Conservation (phyloP, 441 rosid species). For the Pelargonium australe region DNA sequence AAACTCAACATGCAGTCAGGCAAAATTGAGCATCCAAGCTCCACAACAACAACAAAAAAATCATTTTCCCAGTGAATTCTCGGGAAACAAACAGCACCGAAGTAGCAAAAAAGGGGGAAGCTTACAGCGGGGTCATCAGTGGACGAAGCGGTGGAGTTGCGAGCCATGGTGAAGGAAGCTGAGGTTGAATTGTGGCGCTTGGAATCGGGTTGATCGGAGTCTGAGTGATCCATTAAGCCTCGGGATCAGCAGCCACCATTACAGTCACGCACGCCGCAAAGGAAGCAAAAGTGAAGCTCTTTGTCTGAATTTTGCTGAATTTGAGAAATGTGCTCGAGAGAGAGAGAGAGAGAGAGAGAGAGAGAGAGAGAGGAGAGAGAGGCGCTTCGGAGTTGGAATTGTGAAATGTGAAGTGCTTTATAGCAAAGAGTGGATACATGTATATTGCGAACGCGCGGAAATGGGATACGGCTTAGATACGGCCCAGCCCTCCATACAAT, state of each 20-base stretch:
- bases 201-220: constrained; percentile 62
- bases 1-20: not conserved
- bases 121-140: constrained; percentile 44
- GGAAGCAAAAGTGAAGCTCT: not conserved
- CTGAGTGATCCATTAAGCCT: constrained; percentile 51
- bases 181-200: constrained; percentile 60
- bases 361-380: no score
- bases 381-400: no score
- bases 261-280: not conserved
- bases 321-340: no score
- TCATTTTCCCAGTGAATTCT: not conserved
- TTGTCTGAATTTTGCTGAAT: no score
- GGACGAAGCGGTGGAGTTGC: constrained; percentile 46
- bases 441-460: no score
- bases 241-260: not conserved
- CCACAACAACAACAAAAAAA: not conserved
- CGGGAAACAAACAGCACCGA: not conserved
- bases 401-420: no score
- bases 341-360: no score
- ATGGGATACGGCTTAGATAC: no score
- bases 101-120: not conserved
- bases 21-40: not conserved
- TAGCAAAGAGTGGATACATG: no score
- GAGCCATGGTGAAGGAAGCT: constrained; percentile 47
- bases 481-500: no score